Evolutionary conservation across 2,329 filamentous ascomycete genomes (phyloP).

Genomic region (Apiospora arundinis): DNA sequence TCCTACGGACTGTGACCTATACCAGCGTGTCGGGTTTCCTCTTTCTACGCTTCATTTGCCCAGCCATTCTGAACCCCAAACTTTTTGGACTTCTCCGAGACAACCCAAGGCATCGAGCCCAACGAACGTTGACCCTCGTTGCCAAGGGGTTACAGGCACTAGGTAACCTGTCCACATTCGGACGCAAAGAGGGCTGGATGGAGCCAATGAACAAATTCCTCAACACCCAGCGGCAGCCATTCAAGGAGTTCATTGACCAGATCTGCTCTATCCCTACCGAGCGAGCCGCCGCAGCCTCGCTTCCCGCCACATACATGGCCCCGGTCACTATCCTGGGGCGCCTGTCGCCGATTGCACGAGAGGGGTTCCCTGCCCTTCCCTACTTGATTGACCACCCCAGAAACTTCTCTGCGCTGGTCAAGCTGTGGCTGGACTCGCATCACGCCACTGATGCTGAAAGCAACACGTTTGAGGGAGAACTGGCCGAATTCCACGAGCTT

Average conservation of each 20-base stretch:
- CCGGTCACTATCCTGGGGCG: conserved; percentile 89
- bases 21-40: conserved; percentile 95
- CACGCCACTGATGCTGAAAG: conserved; percentile 39
- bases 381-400: conserved; percentile 90
- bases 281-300: conserved; percentile 63
- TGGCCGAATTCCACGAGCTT: conserved; percentile 59
- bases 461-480: conserved; percentile 55
- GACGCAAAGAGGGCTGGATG: conserved; percentile 98
- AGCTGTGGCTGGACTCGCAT: conserved; percentile 74
- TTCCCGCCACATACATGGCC: conserved; percentile 88
- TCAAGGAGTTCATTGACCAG: conserved; percentile 86
- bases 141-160: conserved; percentile 91
- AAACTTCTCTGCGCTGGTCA: conserved; percentile 83
- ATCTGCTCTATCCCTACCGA: conserved; percentile 84
- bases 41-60: conserved; percentile 94
- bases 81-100: conserved; percentile 85
- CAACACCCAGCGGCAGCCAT: conserved; percentile 73
- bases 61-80: conserved; percentile 94
- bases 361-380: conserved; percentile 91
- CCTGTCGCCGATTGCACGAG: conserved; percentile 78
- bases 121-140: conserved; percentile 88
- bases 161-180: conserved; percentile 89
- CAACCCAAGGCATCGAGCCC: conserved; percentile 80
- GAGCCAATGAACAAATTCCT: conserved; percentile 96
- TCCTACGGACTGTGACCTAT: conserved; percentile 85